These are phyloP conservation scores for Gossypium davidsonii DNA, from an alignment of 441 rosid genomes.

Conservation along the genomic window DNA sequence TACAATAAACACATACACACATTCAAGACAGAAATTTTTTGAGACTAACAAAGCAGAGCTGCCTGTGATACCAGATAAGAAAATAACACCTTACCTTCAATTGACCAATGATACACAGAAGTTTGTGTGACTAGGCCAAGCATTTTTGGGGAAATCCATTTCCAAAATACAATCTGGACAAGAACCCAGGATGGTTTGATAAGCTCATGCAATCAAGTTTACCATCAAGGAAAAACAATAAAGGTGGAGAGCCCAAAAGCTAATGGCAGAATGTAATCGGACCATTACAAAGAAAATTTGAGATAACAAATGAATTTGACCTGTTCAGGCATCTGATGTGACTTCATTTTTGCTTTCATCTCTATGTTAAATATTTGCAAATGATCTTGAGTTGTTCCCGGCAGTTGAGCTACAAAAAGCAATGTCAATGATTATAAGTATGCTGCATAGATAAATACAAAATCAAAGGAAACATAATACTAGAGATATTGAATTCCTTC, in stretches of 20 bases:
- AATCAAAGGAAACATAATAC: not conserved
- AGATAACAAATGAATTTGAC: slow-evolving; percentile 28
- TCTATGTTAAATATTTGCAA: slow-evolving; percentile 97
- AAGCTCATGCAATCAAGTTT: slow-evolving; percentile 2
- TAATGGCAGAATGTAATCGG: not conserved
- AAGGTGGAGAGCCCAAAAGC: not conserved
- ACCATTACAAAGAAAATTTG: not conserved
- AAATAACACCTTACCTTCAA: slow-evolving; percentile 57
- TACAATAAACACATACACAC: not conserved
- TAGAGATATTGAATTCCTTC: not conserved
- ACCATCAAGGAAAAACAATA: not conserved
- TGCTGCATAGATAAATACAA: not conserved
- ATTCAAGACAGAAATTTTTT: not conserved
- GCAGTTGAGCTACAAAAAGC: slow-evolving; percentile 75
- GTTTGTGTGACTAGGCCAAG: slow-evolving; percentile 93
- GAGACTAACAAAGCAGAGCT: not conserved
- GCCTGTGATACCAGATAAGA: not conserved
- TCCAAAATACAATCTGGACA: slow-evolving; percentile 90
- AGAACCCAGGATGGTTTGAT: not conserved
- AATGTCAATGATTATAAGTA: slow-evolving; percentile 13
- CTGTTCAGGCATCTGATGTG: slow-evolving; percentile 99
- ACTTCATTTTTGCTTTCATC: slow-evolving; percentile 90
- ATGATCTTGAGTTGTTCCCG: slow-evolving; percentile 98
- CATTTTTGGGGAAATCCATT: slow-evolving; percentile 89
- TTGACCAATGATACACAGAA: slow-evolving; percentile 92